phyloP scores from a whole-genome alignment of 2,329 filamentous ascomycete genomes.

The Claviceps arundinis region DNA sequence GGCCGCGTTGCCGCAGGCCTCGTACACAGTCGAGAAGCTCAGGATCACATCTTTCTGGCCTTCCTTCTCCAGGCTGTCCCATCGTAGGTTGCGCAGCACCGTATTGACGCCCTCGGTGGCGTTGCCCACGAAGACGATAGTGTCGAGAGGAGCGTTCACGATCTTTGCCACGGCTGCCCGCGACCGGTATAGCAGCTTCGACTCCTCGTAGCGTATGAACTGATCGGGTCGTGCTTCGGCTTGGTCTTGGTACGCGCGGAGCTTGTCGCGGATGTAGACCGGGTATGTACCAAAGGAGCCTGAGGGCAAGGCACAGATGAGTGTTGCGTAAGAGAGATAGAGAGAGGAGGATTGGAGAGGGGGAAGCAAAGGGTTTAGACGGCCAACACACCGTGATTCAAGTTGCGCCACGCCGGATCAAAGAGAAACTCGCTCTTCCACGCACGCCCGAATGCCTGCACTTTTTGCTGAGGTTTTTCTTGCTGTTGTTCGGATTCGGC shows the following conservation, averaged over 20 bases:
- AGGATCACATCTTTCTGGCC: slow-evolving; percentile 61
- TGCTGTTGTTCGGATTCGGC: background rate
- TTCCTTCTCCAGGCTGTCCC: slow-evolving; percentile 40
- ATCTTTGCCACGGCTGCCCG: slow-evolving; percentile 52
- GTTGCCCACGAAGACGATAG: slow-evolving; percentile 68
- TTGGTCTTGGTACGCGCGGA: slow-evolving; percentile 51
- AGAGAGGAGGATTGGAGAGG: too few species aligned
- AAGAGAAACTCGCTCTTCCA: slow-evolving; percentile 57
- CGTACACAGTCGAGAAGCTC: slow-evolving; percentile 69
- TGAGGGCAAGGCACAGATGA: slow-evolving; percentile 11
- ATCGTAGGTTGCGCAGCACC: slow-evolving; percentile 62
- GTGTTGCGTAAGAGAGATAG: background rate
- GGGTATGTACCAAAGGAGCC: slow-evolving; percentile 76
- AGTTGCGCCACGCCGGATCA: slow-evolving; percentile 51
- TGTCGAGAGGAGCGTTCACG: slow-evolving; percentile 51
- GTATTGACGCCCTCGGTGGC: slow-evolving; percentile 69
- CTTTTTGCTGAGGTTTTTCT: background rate
- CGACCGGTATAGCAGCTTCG: slow-evolving; percentile 50
- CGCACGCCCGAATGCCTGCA: slow-evolving; percentile 17
- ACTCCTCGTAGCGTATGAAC: slow-evolving; percentile 61
- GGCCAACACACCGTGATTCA: slow-evolving; percentile 57
- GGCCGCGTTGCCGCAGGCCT: slow-evolving; percentile 61
- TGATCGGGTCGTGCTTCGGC: slow-evolving; percentile 57
- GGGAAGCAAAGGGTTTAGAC: too few species aligned
- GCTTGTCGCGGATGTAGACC: slow-evolving; percentile 40